Evolutionary conservation across 1,139 yeast species (phyloP).

Genomic region (Diutina neorugosa): DNA sequence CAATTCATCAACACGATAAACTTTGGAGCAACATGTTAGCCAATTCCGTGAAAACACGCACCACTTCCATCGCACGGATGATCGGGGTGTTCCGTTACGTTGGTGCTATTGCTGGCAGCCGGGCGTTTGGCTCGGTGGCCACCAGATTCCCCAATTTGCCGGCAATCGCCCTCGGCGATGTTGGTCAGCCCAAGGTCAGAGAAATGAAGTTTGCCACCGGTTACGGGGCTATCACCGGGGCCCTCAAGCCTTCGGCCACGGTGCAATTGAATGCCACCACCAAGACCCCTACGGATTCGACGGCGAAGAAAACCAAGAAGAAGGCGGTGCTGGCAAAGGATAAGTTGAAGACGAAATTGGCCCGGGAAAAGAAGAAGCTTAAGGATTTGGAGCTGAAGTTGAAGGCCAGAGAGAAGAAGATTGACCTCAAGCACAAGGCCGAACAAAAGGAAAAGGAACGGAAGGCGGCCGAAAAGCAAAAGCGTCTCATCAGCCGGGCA

Average conservation of each 20-base stretch:
- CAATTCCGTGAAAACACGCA: background rate
- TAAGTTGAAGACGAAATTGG: constrained; percentile 5
- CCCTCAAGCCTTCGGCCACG: background rate
- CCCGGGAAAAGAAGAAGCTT: background rate
- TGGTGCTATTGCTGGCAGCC: background rate
- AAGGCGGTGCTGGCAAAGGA: constrained; percentile 1
- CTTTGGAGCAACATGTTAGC: background rate
- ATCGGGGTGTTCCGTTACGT: background rate
- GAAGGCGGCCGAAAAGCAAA: constrained; percentile 9
- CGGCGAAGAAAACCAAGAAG: background rate
- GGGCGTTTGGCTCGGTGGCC: background rate
- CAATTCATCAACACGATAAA: background rate
- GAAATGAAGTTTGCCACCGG: background rate
- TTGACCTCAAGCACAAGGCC: constrained; percentile 12
- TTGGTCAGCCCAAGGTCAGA: background rate
- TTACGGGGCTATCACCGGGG: background rate
- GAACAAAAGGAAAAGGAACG: constrained; percentile 6
- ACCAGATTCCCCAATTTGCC: background rate
- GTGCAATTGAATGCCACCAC: background rate
- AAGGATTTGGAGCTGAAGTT: constrained; percentile 3
- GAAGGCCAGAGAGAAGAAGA: constrained; percentile 7
- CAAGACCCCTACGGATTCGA: background rate
- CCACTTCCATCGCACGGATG: background rate
- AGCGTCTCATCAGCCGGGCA: constrained; percentile 15
- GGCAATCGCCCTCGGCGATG: background rate